These are phyloP conservation scores for Lactarius pseudohatsudake DNA, from an alignment of 768 basidiomycete species.

Conservation along the genomic window DNA sequence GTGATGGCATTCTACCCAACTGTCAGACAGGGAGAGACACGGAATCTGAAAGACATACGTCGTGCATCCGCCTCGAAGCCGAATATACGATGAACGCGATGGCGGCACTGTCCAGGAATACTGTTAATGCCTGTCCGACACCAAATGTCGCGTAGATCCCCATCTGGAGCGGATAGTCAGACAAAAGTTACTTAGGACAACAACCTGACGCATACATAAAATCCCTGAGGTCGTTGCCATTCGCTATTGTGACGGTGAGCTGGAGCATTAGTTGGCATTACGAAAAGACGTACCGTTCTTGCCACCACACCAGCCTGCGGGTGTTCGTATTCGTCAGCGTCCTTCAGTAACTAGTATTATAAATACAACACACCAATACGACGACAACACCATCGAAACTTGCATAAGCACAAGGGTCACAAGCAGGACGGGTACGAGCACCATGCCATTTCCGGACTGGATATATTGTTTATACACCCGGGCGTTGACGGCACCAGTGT, in stretches of 20 bases:
- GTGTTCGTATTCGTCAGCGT: conserved; percentile 5
- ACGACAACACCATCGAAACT: conserved; percentile 67
- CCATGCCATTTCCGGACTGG: conserved; percentile 61
- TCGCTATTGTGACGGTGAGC: conserved; percentile 39
- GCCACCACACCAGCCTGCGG: conserved; percentile 80
- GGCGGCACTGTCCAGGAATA: conserved; percentile 64
- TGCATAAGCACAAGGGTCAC: conserved; percentile 65
- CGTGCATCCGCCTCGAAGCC: conserved; percentile 70
- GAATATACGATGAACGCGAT: conserved; percentile 73
- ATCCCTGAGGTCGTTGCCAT: conserved; percentile 60
- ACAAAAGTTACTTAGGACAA: background rate
- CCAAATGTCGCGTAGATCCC: conserved; percentile 77
- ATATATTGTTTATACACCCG: conserved; percentile 62
- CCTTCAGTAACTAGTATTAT: conserved; percentile 3
- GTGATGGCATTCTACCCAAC: conserved; percentile 53
- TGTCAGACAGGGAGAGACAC: background rate
- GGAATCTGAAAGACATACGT: conserved; percentile 37
- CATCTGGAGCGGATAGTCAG: conserved; percentile 50
- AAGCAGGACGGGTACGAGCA: conserved; percentile 68
- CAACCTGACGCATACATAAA: conserved; percentile 59
- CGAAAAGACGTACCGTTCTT: conserved; percentile 50
- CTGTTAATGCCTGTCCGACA: conserved; percentile 62
- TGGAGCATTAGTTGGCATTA: background rate
- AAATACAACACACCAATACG: conserved; percentile 59
- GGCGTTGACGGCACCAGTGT: conserved; percentile 65